These are phyloP conservation scores for Coemansia sp. DNA, from an alignment of 371 early-diverging fungal species.

Conservation along the genomic window DNA sequence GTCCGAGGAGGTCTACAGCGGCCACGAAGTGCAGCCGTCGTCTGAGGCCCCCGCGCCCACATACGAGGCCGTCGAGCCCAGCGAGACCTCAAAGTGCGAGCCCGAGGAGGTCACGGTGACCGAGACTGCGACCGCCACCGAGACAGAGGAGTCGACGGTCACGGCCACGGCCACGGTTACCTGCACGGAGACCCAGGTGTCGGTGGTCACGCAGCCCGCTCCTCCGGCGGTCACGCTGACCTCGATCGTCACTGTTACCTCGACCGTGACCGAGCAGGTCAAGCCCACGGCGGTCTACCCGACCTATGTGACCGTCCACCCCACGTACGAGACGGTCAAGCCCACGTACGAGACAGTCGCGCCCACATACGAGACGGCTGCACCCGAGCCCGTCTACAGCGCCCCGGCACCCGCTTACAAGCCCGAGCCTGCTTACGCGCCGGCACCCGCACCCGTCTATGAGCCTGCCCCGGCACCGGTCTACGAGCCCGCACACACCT, in stretches of 20 bases:
- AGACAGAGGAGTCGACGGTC: not conserved
- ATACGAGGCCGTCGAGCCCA: constrained; percentile 32
- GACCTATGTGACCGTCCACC: not conserved
- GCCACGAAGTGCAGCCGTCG: constrained; percentile 24
- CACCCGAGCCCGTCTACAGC: not conserved
- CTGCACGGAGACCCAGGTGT: constrained; percentile 7
- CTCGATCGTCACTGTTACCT: constrained; percentile 22
- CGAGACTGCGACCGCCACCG: constrained; percentile 11
- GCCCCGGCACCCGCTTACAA: constrained; percentile 3
- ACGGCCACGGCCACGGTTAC: constrained; percentile 9
- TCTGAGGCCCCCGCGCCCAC: constrained; percentile 8
- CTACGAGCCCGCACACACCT: constrained; percentile 4
- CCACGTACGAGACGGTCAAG: not conserved
- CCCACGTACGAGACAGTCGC: no score
- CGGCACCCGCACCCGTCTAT: not conserved
- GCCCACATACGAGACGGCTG: no score
- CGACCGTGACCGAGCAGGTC: constrained; percentile 16
- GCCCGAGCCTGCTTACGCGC: constrained; percentile 4
- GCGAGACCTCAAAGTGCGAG: constrained; percentile 11
- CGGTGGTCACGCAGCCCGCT: constrained; percentile 12
- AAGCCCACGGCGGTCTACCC: constrained; percentile 8
- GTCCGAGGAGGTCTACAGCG: constrained; percentile 23
- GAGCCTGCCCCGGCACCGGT: constrained; percentile 4
- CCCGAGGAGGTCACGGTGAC: constrained; percentile 19
- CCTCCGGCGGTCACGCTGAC: constrained; percentile 29